Conservation (phyloP, 805 yeast genomes). For the Saccharomyces mikatae region DNA sequence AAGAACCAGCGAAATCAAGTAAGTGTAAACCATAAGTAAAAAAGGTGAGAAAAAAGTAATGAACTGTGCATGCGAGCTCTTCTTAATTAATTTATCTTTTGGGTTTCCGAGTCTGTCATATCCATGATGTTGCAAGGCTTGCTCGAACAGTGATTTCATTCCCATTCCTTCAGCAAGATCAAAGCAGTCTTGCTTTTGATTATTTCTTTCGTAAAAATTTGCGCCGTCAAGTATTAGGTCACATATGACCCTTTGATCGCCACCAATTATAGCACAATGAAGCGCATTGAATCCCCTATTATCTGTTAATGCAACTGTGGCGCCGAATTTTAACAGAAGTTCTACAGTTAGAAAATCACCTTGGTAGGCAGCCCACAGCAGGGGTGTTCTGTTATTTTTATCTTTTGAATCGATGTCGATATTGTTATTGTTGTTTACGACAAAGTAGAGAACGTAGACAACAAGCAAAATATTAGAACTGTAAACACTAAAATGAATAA, state of each 20-base stretch:
- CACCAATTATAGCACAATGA: conserved; percentile 77
- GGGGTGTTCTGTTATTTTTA: conserved; percentile 60
- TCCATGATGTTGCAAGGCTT: conserved; percentile 58
- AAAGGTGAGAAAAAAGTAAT: conserved; percentile 58
- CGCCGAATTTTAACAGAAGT: conserved; percentile 59
- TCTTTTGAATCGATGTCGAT: conserved; percentile 60
- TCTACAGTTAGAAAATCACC: conserved; percentile 75
- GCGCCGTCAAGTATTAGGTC: conserved; percentile 54
- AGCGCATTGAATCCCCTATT: conserved; percentile 62
- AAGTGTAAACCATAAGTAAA: conserved; percentile 38
- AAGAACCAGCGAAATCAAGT: conserved; percentile 32
- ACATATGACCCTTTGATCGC: conserved; percentile 48
- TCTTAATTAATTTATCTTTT: conserved; percentile 28
- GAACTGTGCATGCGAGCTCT: conserved; percentile 42
- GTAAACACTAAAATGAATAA: conserved; percentile 77
- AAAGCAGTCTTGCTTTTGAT: conserved; percentile 55
- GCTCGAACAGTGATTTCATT: conserved; percentile 25
- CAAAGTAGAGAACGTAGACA: conserved; percentile 47
- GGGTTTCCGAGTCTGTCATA: conserved; percentile 37
- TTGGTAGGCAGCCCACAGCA: conserved; percentile 93
- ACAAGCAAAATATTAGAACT: conserved; percentile 84
- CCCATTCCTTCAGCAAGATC: conserved; percentile 69
- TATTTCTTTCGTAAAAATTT: conserved; percentile 47
- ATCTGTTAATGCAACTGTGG: conserved; percentile 54
- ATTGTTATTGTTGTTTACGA: conserved; percentile 23